phyloP scores from a whole-genome alignment of 2,329 filamentous ascomycete species.

The Aureobasidium sp. region DNA sequence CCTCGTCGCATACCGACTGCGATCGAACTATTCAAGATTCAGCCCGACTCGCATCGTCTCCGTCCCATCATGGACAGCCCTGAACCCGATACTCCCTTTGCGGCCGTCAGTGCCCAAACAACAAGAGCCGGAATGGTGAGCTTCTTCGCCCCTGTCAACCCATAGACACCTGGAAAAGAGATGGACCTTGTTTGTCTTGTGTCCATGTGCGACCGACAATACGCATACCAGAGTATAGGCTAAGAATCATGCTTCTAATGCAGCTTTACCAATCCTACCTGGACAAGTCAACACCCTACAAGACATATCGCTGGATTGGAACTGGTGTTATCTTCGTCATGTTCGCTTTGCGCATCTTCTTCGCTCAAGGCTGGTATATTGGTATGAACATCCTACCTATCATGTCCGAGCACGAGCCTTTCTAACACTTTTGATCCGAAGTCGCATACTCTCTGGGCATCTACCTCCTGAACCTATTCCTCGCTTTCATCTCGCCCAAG shows the following conservation, averaged over 20 bases:
- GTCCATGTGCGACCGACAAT: no score
- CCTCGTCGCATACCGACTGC: background rate
- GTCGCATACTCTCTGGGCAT: conserved; percentile 97
- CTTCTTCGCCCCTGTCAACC: background rate
- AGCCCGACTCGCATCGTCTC: conserved; percentile 8
- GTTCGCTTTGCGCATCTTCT: conserved; percentile 82
- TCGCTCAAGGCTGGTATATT: conserved; percentile 98
- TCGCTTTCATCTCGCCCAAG: conserved; percentile 96
- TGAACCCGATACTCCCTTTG: conserved; percentile 89
- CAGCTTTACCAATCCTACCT: conserved; percentile 92
- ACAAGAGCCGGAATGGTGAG: conserved; percentile 63
- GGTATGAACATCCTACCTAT: conserved; percentile 45
- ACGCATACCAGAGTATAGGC: background rate
- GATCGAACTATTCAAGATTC: conserved; percentile 1
- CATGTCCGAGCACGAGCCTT: background rate
- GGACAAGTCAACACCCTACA: conserved; percentile 85
- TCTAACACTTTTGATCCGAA: conserved; percentile 28
- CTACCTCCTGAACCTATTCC: conserved; percentile 97
- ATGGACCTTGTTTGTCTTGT: background rate
- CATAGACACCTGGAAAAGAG: background rate
- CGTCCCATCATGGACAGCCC: conserved; percentile 62
- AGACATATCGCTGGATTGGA: conserved; percentile 80
- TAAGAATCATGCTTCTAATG: background rate
- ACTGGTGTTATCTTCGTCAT: conserved; percentile 66
- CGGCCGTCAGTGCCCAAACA: conserved; percentile 79